Base-by-base conservation (phyloP, 371 early-diverging fungal genomes). In the Saksenaea vasiformis region DNA sequence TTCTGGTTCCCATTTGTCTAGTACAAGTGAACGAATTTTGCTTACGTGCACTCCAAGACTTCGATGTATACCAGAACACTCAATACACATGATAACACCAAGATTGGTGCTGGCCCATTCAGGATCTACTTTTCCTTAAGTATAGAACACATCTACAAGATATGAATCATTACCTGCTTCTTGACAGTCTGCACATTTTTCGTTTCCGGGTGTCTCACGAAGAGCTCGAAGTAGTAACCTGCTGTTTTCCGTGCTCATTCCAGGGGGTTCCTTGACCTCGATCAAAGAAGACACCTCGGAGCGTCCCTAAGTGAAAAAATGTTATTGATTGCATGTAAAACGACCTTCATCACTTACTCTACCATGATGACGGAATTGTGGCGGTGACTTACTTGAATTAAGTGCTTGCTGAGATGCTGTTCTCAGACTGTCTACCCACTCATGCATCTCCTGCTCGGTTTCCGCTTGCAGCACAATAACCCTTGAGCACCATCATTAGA, bases 41-140 rank as follows among this genome's bases (percentile, higher is more conserved):
- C 91, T 91, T 17, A 95, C 86, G 69, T 95, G 95, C 3, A 94
- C 92, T 10, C 99, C 99, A 13, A 98, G 78, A 37, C 96, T 94
- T 65, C 99, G 90, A 76, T 99, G 99, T 34, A 94, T 89, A 22
- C 98, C 97, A 19, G 98, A 96, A 74, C 99, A 99, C 58, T 95
- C 95, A 31, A 98, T 94, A 73, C 99, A 99, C 41, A 99, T 76
- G 47, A 98, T 84, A 5, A 91, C 86, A 22, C 99, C 99, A 60
- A 95, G 86, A 61, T 94, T 96, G 26, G 93, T 88, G 68, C 93
- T 89, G 9, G 95, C 93, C 99, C 99, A 99, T 66, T 93, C 91
- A 8, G 95, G 93, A 39, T 83, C 88, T 60, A 39, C n/a, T 28
- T 34, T 28, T 36, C 27, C 9, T 17, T 28, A 17, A 9, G 3